Percentiles rank a stretch among this genome's conserved stretches.
phyloP scores from a whole-genome alignment of 2,329 filamentous ascomycete species.

The Gnomoniopsis smithogilvyi region DNA sequence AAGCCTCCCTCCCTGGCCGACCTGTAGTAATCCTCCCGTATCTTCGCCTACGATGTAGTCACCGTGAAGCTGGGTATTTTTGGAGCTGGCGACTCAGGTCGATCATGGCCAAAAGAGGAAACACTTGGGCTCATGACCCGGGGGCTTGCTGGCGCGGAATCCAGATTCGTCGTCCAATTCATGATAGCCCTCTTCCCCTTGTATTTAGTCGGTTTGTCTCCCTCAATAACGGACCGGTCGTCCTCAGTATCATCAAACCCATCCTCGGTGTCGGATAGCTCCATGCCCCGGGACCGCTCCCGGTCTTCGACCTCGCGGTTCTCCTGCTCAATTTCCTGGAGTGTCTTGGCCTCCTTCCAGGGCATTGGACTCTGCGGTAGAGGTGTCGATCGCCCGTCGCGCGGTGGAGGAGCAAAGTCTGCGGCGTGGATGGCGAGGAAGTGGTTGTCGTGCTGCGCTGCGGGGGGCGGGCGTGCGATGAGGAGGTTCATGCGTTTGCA shows the following conservation, averaged over 20 bases:
- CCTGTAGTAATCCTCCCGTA: not conserved
- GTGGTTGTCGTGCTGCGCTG: not conserved
- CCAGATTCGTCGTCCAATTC: constrained; percentile 9
- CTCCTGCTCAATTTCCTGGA: constrained; percentile 10
- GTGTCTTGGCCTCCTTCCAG: not conserved
- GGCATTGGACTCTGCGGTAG: constrained; percentile 11
- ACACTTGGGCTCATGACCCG: not conserved
- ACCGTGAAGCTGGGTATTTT: not conserved
- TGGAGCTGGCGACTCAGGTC: not conserved
- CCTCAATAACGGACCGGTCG: not conserved
- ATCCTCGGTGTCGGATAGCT: constrained; percentile 9
- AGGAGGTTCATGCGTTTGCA: constrained; percentile 11
- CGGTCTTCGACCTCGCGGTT: constrained; percentile 13
- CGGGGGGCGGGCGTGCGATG: not conserved
- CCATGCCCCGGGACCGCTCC: constrained; percentile 2
- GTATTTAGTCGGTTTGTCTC: constrained; percentile 9
- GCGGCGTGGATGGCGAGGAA: not conserved
- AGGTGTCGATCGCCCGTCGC: constrained; percentile 10
- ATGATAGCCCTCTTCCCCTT: constrained; percentile 12
- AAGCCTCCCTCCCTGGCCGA: no score
- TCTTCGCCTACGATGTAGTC: not conserved
- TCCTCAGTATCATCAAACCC: not conserved
- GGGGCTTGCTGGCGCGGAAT: constrained; percentile 8
- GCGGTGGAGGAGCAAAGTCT: not conserved
- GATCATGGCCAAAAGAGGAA: constrained; percentile 1